Conservation (phyloP, 345 rosid genomes). For the Sonneratia alba region DNA sequence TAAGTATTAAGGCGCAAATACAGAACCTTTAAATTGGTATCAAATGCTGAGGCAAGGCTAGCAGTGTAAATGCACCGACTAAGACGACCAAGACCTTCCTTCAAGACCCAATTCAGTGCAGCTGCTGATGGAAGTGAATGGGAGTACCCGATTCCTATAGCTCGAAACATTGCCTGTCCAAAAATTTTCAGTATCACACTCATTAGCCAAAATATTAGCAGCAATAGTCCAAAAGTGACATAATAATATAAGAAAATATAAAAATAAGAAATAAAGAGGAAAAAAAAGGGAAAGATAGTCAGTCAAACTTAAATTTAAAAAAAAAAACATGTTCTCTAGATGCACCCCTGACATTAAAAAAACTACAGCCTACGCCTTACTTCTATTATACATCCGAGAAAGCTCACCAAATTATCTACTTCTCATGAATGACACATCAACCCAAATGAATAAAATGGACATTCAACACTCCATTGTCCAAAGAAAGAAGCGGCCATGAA, state of each 20-base stretch:
- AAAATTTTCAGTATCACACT: not conserved
- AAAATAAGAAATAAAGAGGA: not conserved
- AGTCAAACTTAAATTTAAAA: not conserved
- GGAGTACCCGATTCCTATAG: slow-evolving; percentile 78
- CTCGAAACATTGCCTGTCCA: slow-evolving; percentile 75
- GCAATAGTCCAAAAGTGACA: not conserved
- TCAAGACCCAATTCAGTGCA: slow-evolving; percentile 85
- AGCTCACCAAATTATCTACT: not conserved
- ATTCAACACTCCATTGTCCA: not conserved
- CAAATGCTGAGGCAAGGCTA: slow-evolving; percentile 76
- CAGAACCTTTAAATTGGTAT: slow-evolving; percentile 77
- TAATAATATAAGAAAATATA: not conserved
- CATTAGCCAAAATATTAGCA: not conserved
- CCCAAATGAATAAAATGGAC: not conserved
- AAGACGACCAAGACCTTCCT: slow-evolving; percentile 83
- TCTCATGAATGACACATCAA: not conserved
- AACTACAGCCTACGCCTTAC: not conserved
- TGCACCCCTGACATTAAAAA: not conserved
- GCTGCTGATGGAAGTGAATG: slow-evolving; percentile 83
- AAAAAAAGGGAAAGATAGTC: not conserved
- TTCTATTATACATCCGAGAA: not conserved
- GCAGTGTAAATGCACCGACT: slow-evolving; percentile 91
- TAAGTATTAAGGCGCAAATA: not conserved
- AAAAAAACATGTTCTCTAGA: not conserved
- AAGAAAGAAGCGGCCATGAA: not conserved